These are phyloP conservation scores for Bonnemaisonia californica DNA, from an alignment of 31 red algal genomes.

Conservation along the genomic window DNA sequence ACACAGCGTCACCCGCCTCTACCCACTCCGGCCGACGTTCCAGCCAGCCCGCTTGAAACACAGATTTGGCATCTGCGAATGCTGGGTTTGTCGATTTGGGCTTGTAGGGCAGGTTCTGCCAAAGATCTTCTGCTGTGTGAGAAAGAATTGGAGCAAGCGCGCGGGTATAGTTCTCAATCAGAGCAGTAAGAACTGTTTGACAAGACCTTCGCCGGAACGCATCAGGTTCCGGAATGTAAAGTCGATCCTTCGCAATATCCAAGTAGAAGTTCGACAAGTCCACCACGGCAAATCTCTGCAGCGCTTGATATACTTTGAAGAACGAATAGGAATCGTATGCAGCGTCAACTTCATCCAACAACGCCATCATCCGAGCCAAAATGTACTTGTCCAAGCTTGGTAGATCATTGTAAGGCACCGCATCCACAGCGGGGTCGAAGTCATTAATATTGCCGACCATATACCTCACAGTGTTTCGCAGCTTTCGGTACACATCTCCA, in stretches of 20 bases:
- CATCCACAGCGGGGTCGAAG: slow-evolving; percentile 63
- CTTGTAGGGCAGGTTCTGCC: slow-evolving; percentile 83
- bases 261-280: slow-evolving; percentile 98
- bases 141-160: slow-evolving; percentile 89
- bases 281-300: slow-evolving; percentile 84
- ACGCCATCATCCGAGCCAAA: slow-evolving; percentile 41
- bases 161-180: slow-evolving; percentile 72
- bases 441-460: slow-evolving; percentile 91
- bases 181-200: slow-evolving; percentile 76
- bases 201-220: slow-evolving; percentile 78
- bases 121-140: slow-evolving; percentile 96
- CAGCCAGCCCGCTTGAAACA: slow-evolving; percentile 91
- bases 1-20: slow-evolving; percentile 16
- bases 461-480: slow-evolving; percentile 95
- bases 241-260: slow-evolving; percentile 98
- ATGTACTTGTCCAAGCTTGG: slow-evolving; percentile 92
- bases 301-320: slow-evolving; percentile 82
- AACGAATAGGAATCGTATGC: slow-evolving; percentile 87
- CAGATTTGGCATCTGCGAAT: slow-evolving; percentile 38
- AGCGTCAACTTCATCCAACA: slow-evolving; percentile 64
- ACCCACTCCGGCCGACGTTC: slow-evolving; percentile 36
- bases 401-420: slow-evolving; percentile 57
- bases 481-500: slow-evolving; percentile 90
- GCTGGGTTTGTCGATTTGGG: slow-evolving; percentile 52
- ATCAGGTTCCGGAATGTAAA: slow-evolving; percentile 80